Evolutionary conservation across 2,329 filamentous ascomycete genomes (phyloP).

Genomic region (Aspergillus sp.): DNA sequence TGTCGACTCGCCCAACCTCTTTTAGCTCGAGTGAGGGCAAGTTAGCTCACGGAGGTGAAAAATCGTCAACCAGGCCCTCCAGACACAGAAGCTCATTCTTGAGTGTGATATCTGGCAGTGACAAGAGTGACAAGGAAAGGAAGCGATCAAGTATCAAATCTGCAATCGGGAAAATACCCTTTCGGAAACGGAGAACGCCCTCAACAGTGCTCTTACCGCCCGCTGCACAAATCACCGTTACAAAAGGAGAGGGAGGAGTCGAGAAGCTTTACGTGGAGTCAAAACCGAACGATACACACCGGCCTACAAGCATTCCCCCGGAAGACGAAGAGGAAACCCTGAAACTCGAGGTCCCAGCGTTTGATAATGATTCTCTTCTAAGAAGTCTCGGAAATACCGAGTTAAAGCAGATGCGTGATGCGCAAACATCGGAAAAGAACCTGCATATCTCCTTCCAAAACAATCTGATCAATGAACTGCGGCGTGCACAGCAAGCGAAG

Average conservation of each 20-base stretch:
- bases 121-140: slow-evolving; percentile 33
- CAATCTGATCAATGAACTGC: slow-evolving; percentile 29
- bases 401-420: slow-evolving; percentile 30
- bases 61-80: slow-evolving; percentile 15
- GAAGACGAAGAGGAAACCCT: slow-evolving; percentile 21
- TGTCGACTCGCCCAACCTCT: slow-evolving; percentile 42
- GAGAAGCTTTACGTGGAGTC: slow-evolving; percentile 40
- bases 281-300: slow-evolving; percentile 9
- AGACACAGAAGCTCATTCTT: slow-evolving; percentile 27
- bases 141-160: slow-evolving; percentile 33
- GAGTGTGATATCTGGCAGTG: slow-evolving; percentile 24
- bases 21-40: slow-evolving; percentile 38
- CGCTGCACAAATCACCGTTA: slow-evolving; percentile 27
- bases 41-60: slow-evolving; percentile 17
- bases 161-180: slow-evolving; percentile 37
- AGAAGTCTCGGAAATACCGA: slow-evolving; percentile 36
- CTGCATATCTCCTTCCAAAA: slow-evolving; percentile 38
- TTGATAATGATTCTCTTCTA: slow-evolving; percentile 34
- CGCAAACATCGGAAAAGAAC: slow-evolving; percentile 30
- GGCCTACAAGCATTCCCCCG: background rate
- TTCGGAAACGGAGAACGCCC: slow-evolving; percentile 34
- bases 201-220: slow-evolving; percentile 30
- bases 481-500: slow-evolving; percentile 29
- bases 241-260: slow-evolving; percentile 24
- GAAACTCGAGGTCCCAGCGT: slow-evolving; percentile 35